A percentile compares a stretch with the other conserved stretches of the same genome.
phyloP scores from a whole-genome alignment of 2,329 filamentous ascomycete genomes.

The Aspergillus sp. region DNA sequence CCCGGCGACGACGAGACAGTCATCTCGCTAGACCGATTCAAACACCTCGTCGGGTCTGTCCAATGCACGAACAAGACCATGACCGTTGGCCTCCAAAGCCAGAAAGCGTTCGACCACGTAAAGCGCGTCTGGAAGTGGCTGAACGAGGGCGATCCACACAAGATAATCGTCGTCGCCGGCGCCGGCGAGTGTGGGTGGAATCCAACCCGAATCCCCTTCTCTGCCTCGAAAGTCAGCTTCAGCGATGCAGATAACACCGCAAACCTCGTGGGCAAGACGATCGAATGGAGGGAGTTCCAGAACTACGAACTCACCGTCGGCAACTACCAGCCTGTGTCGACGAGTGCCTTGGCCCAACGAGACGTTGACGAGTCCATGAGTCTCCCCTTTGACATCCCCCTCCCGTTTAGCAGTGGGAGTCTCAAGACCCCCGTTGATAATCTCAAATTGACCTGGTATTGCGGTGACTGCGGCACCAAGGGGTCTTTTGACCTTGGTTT shows the following conservation, averaged over 20 bases:
- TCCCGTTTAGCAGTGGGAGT: conserved; percentile 17
- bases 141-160: conserved; percentile 18
- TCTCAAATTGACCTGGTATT: conserved; percentile 2
- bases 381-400: conserved; percentile 17
- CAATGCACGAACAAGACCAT: conserved; percentile 20
- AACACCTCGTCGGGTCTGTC: conserved; percentile 14
- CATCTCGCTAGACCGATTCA: conserved; percentile 20
- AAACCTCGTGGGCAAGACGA: conserved; percentile 15
- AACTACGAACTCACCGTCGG: conserved; percentile 23
- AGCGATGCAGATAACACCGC: conserved; percentile 15
- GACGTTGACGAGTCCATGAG: conserved; percentile 13
- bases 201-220: conserved; percentile 19
- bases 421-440: conserved; percentile 7
- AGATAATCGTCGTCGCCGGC: conserved; percentile 23
- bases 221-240: conserved; percentile 19
- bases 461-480: conserved; percentile 17
- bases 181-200: conserved; percentile 25
- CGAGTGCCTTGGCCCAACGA: background rate
- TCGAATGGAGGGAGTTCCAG: conserved; percentile 20
- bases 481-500: conserved; percentile 22
- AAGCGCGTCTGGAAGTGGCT: conserved; percentile 22
- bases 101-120: conserved; percentile 13
- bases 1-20: conserved; percentile 18
- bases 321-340: conserved; percentile 2
- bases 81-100: conserved; percentile 15